Percentiles rank a stretch among this genome's conserved stretches.
phyloP scores from a whole-genome alignment of 148 eudicot genomes.

The Rhododendron molle region DNA sequence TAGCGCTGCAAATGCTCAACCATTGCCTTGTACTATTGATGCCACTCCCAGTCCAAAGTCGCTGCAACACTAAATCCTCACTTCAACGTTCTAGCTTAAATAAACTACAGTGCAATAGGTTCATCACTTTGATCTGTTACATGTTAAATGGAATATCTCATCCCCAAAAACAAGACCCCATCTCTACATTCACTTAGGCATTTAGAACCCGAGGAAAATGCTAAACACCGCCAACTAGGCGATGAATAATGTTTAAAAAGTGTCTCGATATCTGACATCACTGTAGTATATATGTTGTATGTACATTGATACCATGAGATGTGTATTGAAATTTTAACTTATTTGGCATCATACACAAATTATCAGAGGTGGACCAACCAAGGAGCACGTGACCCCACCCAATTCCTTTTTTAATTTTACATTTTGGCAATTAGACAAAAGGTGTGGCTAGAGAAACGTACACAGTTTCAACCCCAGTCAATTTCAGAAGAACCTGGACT shows the following conservation, averaged over 20 bases:
- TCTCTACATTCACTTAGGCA: background rate
- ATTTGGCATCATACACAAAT: background rate
- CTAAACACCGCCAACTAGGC: background rate
- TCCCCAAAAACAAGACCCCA: background rate
- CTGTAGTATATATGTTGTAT: background rate
- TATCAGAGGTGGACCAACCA: background rate
- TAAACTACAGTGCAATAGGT: too few relatives aligned
- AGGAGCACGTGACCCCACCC: background rate
- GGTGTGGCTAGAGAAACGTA: background rate
- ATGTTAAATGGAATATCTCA: background rate
- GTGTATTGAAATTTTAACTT: background rate
- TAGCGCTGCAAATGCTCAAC: conserved; percentile 55
- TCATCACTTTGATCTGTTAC: background rate
- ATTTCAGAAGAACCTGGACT: too few relatives aligned
- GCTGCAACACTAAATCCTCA: conserved; percentile 34
- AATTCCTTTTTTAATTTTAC: background rate
- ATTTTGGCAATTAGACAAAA: background rate
- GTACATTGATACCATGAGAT: too few relatives aligned
- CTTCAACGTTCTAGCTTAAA: background rate
- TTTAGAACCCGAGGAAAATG: background rate
- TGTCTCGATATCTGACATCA: background rate
- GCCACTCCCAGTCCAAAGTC: conserved; percentile 45
- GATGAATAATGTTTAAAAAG: too few relatives aligned
- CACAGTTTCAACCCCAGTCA: background rate
- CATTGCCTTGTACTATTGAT: conserved; percentile 55